Percentiles rank a stretch among this genome's conserved stretches.
Conservation (phyloP, 2,329 filamentous ascomycete genomes). For the Ascomycota sp. region DNA sequence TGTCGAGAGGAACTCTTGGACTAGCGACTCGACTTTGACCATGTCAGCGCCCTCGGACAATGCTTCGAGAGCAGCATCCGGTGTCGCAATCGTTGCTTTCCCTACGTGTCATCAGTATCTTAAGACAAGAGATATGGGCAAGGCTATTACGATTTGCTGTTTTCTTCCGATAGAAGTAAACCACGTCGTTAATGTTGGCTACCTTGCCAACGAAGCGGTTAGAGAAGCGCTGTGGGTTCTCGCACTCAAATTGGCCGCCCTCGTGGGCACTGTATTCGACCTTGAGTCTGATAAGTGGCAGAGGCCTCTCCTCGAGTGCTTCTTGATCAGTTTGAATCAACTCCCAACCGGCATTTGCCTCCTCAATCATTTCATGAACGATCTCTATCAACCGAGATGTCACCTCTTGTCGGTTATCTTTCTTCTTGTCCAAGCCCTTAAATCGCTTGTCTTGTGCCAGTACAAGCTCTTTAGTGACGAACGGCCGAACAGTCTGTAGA, state of each 20-base stretch:
- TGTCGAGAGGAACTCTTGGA: constrained; percentile 67
- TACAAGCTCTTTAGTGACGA: constrained; percentile 67
- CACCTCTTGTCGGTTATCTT: constrained; percentile 65
- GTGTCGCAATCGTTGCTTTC: constrained; percentile 21
- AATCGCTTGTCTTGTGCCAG: constrained; percentile 59
- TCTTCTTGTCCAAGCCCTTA: constrained; percentile 56
- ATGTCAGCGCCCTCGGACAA: constrained; percentile 34
- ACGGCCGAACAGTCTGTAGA: constrained; percentile 75
- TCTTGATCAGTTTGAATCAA: constrained; percentile 49
- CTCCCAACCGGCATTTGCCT: constrained; percentile 67
- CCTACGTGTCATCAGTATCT: constrained; percentile 4
- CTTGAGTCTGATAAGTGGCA: constrained; percentile 72
- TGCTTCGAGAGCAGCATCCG: constrained; percentile 41
- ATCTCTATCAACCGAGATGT: constrained; percentile 57
- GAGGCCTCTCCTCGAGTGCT: constrained; percentile 39
- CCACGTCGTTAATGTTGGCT: constrained; percentile 82
- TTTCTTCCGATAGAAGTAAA: constrained; percentile 86
- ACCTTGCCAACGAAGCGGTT: constrained; percentile 81
- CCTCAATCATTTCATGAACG: constrained; percentile 69
- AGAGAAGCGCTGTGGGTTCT: constrained; percentile 91
- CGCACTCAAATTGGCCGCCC: constrained; percentile 69
- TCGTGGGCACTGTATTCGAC: constrained; percentile 79
- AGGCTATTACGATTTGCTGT: constrained; percentile 17
- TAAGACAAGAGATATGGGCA: constrained; percentile 1
- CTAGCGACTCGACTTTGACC: constrained; percentile 73